Base-by-base conservation (phyloP, 768 basidiomycete genomes). In the Suillus paluster region DNA sequence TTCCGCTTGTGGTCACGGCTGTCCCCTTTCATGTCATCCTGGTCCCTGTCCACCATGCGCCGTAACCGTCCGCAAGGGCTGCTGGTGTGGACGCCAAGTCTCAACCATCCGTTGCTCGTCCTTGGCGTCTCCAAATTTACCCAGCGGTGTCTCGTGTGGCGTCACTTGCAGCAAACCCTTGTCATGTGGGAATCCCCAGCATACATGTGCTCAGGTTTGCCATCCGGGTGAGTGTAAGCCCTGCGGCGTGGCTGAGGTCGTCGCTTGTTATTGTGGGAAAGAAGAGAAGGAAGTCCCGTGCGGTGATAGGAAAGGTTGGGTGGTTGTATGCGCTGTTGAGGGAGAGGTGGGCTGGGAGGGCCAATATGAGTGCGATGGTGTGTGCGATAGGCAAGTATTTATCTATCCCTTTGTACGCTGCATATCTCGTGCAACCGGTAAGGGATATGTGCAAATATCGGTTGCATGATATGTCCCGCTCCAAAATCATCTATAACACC, bases 21-120 rank as follows among this genome's bases (percentile, higher is more conserved):
- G 96, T 72, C 86, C 95, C 0, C 71, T 95, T 15, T 79, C 81
- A 15, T 99, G 97, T 70, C 97, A 98, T 73, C 97, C 97, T 0
- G 97, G 97, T 0, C 97, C 97, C 0, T 99, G 97, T 76, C 96
- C 96, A 0, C 95, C 95, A 0, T 99, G 97, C 70, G 85, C 87
- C 64, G 84, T 97, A 12, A 92, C 90, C 6, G 86, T 91, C 0
- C 83, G 85, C 46, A 76, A 87, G n/a, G 78, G 82, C 2, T 99
- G 97, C 71, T 88, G 92, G 56, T 98, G 95, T n/a, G 83, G 84
- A 52, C 83, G 85, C 63, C 81, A 84, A 38, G 73, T 78, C 2
- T 77, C 91, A 52, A 80, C 84, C 0, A 81, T 88, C 64, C 79
- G 85, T 5, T 91, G 90, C 72, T 85, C 86, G 5, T 57, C 30